phyloP scores from a whole-genome alignment of 2,329 filamentous ascomycete species.

The Fusarium sarcochroum region DNA sequence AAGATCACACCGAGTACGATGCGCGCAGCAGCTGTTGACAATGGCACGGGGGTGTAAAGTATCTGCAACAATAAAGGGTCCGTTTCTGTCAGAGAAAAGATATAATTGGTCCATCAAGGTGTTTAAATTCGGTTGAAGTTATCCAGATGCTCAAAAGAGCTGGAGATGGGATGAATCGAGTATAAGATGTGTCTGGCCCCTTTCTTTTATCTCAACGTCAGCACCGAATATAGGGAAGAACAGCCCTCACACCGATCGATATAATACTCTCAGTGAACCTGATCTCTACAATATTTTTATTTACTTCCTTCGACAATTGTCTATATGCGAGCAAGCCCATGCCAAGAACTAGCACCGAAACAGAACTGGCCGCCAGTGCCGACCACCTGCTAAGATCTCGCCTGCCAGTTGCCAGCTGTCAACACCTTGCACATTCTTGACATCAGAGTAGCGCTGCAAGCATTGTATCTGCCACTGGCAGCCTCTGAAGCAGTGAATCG shows the following conservation, averaged over 20 bases:
- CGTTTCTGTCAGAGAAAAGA: background rate
- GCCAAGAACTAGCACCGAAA: background rate
- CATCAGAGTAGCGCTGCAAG: background rate
- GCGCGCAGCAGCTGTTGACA: background rate
- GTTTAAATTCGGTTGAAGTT: background rate
- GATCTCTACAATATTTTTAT: background rate
- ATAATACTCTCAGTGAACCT: background rate
- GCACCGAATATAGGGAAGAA: slow-evolving; percentile 1
- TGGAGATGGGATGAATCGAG: background rate
- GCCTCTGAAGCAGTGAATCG: background rate
- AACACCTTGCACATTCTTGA: background rate
- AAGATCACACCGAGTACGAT: background rate
- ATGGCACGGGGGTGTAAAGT: background rate
- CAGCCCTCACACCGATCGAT: background rate
- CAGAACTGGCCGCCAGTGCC: slow-evolving; percentile 18
- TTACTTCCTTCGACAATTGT: background rate
- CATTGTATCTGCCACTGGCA: background rate
- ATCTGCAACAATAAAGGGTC: slow-evolving; percentile 10
- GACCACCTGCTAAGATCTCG: background rate
- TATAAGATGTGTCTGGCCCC: slow-evolving; percentile 2
- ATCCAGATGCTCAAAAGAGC: background rate
- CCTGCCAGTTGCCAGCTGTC: background rate
- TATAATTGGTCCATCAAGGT: slow-evolving; percentile 6
- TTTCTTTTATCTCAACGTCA: slow-evolving; percentile 18
- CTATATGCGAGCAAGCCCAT: background rate